Percentiles rank a stretch among this genome's conserved stretches.
phyloP scores from a whole-genome alignment of 2,329 filamentous ascomycete species.

The Verticillium nubilum region DNA sequence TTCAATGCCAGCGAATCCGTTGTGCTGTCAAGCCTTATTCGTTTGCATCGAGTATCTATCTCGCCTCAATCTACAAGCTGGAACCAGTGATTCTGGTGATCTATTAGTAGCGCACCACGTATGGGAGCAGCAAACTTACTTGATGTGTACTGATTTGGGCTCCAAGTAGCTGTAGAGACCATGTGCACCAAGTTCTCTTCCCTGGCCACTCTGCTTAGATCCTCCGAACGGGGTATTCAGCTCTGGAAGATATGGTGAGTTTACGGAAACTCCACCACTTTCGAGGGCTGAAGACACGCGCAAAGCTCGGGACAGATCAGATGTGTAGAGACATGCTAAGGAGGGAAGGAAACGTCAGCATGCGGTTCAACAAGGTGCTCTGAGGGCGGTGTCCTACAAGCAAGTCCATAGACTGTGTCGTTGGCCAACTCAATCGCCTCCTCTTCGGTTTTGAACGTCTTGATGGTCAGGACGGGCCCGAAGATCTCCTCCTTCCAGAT shows the following conservation, averaged over 20 bases:
- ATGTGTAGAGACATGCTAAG: conserved; percentile 23
- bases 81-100: neutral
- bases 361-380: neutral
- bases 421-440: conserved; percentile 46
- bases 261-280: conserved; percentile 1
- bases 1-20: too few relatives aligned
- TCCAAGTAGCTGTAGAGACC: conserved; percentile 19
- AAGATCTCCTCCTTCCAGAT: conserved; percentile 53
- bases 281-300: conserved; percentile 2
- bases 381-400: conserved; percentile 11
- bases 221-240: conserved; percentile 7
- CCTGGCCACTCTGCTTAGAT: conserved; percentile 2
- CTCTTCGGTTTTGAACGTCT: conserved; percentile 39
- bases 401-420: conserved; percentile 46
- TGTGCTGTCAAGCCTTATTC: too few relatives aligned
- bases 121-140: conserved; percentile 2
- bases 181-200: conserved; percentile 12
- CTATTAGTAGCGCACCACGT: neutral
- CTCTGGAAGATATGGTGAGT: conserved; percentile 1
- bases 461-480: conserved; percentile 47
- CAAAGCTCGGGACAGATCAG: conserved; percentile 1
- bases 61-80: neutral
- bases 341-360: conserved; percentile 19
- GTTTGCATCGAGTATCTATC: too few relatives aligned
- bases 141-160: conserved; percentile 23